Base-by-base conservation (phyloP, 1,284 basidiomycete genomes). In the Somion occarium region DNA sequence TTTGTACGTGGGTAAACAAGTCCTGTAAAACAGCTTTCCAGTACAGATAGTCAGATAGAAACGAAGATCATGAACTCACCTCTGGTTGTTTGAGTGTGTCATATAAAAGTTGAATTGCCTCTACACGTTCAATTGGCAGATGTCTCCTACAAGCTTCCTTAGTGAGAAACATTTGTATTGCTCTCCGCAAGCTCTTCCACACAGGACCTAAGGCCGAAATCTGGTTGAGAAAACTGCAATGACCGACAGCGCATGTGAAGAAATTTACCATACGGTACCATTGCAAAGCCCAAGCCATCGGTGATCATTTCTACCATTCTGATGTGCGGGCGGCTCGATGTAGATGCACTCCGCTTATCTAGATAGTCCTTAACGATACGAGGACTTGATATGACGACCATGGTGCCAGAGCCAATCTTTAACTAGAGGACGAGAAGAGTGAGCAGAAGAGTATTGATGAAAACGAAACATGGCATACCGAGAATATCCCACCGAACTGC, bases 41-140 rank as follows among this genome's bases (percentile, higher is more conserved):
- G 34, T 11, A 37, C 11, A n/a, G 11, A 37, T 37, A 38, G 18
- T 18, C 13, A 37, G 44, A 27, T 15, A 25, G n/a, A 25, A 4
- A 23, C 7, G 12, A 2, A 39, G 26, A 18, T n/a, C 24, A 46
- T 44, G 18, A 7, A 44, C 57, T 20, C 56, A 69, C 69, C 38
- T 67, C 57, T 5, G 69, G 68, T 23, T 60, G 54, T 5, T 59
- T 57, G 41, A 69, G 46, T 3, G 67, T 24, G 41, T 69, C 68
- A 44, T 64, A 59, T 60, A 70, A 55, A 9, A 71, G 57, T 48
- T 72, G 71, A 3, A 58, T 56, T 11, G 64, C 54, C 55, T 72
- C 71, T 1, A 66, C 67, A 2, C 54, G 53, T 52, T 66, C 63
- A 19, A 64, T 62, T 15, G 58, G 59, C 18, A 61, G 51, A 54